Percentiles rank a stretch among this genome's conserved stretches.
phyloP scores from a whole-genome alignment of 2,329 filamentous ascomycete genomes.

The Aspergillus ruber region DNA sequence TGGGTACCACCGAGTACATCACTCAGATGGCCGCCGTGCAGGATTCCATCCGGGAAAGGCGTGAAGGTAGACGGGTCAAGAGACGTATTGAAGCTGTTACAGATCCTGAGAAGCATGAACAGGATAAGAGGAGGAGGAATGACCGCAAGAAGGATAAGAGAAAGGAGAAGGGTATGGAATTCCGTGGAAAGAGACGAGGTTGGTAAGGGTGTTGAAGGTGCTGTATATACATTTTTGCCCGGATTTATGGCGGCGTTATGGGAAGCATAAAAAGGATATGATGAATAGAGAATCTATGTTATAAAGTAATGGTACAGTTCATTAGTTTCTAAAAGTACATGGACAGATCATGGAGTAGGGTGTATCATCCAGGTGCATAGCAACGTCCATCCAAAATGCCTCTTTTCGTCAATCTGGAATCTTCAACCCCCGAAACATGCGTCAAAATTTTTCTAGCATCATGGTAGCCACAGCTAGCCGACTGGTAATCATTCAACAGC shows the following conservation, averaged over 20 bases:
- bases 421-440: background rate
- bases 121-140: conserved; percentile 74
- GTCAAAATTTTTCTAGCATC: background rate
- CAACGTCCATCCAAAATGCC: background rate
- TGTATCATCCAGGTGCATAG: conserved; percentile 4
- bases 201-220: conserved; percentile 44
- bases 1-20: conserved; percentile 77
- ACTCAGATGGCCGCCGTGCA: conserved; percentile 65
- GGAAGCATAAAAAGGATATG: conserved; percentile 4
- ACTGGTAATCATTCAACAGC: no score
- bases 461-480: no score
- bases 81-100: conserved; percentile 81
- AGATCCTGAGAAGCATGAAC: conserved; percentile 70
- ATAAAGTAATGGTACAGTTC: background rate
- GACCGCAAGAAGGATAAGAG: conserved; percentile 77
- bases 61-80: conserved; percentile 73
- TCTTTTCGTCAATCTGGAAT: background rate
- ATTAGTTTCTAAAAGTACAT: conserved; percentile 1
- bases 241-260: conserved; percentile 16
- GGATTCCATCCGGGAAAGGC: conserved; percentile 62
- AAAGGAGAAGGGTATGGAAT: conserved; percentile 70
- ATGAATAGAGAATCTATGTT: background rate
- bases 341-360: conserved; percentile 21
- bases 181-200: conserved; percentile 64
- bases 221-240: conserved; percentile 13